These are phyloP conservation scores for Xylaria castorea DNA, from an alignment of 495 filamentous ascomycete species.

Conservation along the genomic window DNA sequence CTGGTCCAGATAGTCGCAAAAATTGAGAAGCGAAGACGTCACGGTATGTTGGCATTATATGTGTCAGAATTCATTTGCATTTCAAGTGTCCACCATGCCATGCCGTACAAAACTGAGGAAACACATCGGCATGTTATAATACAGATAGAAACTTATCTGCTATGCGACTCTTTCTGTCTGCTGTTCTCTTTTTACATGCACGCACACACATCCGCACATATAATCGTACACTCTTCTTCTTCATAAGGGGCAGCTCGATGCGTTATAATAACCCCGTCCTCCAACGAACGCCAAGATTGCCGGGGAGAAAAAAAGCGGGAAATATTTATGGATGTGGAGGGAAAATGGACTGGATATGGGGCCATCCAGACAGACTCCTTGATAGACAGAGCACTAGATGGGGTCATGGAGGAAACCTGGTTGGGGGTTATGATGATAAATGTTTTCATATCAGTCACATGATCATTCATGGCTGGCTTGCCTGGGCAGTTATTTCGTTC, in stretches of 20 bases:
- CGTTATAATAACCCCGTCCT: background rate
- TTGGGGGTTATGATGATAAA: background rate
- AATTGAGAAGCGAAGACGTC: background rate
- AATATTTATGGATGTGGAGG: background rate
- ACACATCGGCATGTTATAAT: background rate
- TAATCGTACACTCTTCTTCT: conserved; percentile 17
- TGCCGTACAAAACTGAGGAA: background rate
- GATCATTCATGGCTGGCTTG: too few relatives aligned
- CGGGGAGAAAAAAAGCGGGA: background rate
- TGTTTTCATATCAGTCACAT: background rate
- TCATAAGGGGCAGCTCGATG: background rate
- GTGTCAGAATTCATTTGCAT: conserved; percentile 10
- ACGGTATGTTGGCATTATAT: background rate
- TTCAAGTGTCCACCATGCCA: conserved; percentile 9
- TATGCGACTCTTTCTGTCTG: background rate
- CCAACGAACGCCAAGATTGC: background rate
- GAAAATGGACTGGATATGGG: background rate
- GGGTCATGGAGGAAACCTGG: background rate
- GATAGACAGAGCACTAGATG: background rate
- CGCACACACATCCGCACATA: background rate
- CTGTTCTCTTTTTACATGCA: background rate
- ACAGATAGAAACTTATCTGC: background rate
- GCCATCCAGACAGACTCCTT: background rate
- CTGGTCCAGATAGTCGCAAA: background rate
- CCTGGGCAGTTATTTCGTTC: background rate